phyloP scores from a whole-genome alignment of 352 stramenopile species.

The Stramenopiles sp. region DNA sequence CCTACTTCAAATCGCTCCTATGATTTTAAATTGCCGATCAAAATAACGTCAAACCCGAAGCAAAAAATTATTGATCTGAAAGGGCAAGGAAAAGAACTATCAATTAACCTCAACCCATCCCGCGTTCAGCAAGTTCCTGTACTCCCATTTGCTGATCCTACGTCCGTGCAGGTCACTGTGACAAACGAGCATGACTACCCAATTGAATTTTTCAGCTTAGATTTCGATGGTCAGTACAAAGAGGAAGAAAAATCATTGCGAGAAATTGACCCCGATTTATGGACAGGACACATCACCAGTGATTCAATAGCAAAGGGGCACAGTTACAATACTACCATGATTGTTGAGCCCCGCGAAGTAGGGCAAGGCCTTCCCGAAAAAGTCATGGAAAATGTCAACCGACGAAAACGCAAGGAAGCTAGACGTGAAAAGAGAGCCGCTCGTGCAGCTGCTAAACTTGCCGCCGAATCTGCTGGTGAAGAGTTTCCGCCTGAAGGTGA shows the following conservation, averaged over 20 bases:
- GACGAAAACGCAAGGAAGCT: not conserved
- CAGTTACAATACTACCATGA: conserved; percentile 1
- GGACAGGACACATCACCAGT: not conserved
- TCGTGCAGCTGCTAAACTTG: not conserved
- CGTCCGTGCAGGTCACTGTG: conserved; percentile 42
- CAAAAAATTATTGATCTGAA: conserved; percentile 43
- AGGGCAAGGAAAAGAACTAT: conserved; percentile 48
- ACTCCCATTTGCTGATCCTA: conserved; percentile 37
- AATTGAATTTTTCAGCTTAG: conserved; percentile 68
- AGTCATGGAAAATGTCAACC: not conserved
- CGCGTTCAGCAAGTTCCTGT: conserved; percentile 58
- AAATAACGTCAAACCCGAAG: conserved; percentile 52
- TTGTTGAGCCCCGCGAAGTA: not conserved
- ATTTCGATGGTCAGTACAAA: conserved; percentile 55
- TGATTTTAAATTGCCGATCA: conserved; percentile 56
- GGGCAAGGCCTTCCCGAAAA: not conserved
- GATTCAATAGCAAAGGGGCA: not conserved
- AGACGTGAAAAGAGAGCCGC: not conserved
- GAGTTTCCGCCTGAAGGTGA: not conserved
- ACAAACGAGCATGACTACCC: conserved; percentile 59
- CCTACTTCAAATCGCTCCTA: conserved; percentile 50
- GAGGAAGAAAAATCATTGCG: conserved; percentile 58
- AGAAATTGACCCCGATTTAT: conserved; percentile 17
- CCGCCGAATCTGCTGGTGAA: not conserved
- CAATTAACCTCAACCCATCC: conserved; percentile 50